These are phyloP conservation scores for Aspergillus felis DNA, from an alignment of 2,329 filamentous ascomycete species.

Conservation along the genomic window DNA sequence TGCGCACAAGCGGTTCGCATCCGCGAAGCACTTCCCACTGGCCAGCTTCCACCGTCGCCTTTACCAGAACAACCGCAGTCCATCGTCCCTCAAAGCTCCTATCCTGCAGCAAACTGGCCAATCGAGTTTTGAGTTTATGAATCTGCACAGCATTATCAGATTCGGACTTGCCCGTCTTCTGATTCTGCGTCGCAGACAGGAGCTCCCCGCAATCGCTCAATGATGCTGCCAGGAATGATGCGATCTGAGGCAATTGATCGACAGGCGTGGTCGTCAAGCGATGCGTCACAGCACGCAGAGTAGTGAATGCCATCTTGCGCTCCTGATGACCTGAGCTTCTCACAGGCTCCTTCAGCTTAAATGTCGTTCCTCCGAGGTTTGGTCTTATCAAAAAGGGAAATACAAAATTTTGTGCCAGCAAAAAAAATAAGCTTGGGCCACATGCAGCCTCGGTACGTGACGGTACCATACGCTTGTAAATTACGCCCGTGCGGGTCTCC, in stretches of 20 bases:
- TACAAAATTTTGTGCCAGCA: background rate
- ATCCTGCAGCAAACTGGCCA: constrained; percentile 74
- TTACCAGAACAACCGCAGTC: constrained; percentile 72
- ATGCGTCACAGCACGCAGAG: constrained; percentile 42
- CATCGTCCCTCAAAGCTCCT: constrained; percentile 71
- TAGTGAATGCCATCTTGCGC: constrained; percentile 29
- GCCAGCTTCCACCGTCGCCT: constrained; percentile 75
- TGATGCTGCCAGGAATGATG: constrained; percentile 62
- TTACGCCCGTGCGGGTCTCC: constrained; percentile 10
- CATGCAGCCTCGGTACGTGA: constrained; percentile 28
- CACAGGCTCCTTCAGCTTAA: background rate
- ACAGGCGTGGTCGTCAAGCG: constrained; percentile 65
- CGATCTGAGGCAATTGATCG: constrained; percentile 69
- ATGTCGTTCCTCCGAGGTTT: background rate
- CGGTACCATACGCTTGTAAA: constrained; percentile 19
- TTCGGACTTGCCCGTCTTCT: constrained; percentile 57
- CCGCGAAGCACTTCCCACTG: constrained; percentile 77
- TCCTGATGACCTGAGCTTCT: background rate
- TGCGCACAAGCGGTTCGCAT: constrained; percentile 70
- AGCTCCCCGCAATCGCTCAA: constrained; percentile 54
- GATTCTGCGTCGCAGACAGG: constrained; percentile 59
- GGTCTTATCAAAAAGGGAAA: constrained; percentile 2
- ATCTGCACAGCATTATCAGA: constrained; percentile 67
- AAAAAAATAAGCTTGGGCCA: constrained; percentile 25
- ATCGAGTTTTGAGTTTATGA: constrained; percentile 75